Evolutionary conservation across 768 basidiomycete species (phyloP).

Genomic region (Trametes punicea): DNA sequence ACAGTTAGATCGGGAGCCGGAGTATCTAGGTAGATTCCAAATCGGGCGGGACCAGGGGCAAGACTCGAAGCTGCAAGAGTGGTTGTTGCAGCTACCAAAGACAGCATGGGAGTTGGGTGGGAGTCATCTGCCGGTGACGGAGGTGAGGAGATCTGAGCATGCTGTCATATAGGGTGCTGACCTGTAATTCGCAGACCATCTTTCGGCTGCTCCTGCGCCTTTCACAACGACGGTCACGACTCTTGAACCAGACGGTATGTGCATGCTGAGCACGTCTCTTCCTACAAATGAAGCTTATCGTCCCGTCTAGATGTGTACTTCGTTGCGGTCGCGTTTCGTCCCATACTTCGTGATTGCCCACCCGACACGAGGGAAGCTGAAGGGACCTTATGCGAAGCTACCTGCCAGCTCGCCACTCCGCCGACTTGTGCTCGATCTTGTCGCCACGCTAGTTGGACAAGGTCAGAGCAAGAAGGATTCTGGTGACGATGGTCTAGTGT

Average conservation of each 20-base stretch:
- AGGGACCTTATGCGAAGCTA: constrained; percentile 79
- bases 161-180: not conserved
- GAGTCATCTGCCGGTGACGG: constrained; percentile 51
- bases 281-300: not conserved
- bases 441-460: constrained; percentile 29
- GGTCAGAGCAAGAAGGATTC: constrained; percentile 1
- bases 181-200: constrained; percentile 39
- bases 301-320: constrained; percentile 40
- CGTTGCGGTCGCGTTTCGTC: constrained; percentile 56
- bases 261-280: constrained; percentile 1
- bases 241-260: constrained; percentile 45
- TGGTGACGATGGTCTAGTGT: constrained; percentile 13
- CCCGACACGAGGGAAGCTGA: constrained; percentile 64
- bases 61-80: constrained; percentile 45
- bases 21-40: constrained; percentile 50
- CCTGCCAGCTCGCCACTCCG: constrained; percentile 42
- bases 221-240: constrained; percentile 49
- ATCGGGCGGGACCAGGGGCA: constrained; percentile 30
- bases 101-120: constrained; percentile 80
- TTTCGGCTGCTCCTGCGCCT: constrained; percentile 61
- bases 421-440: constrained; percentile 64
- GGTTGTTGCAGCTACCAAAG: constrained; percentile 76
- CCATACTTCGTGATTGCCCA: constrained; percentile 83
- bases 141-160: constrained; percentile 40
- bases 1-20: constrained; percentile 58